phyloP scores from a whole-genome alignment of 75 land plant genomes.

The Adiantum capillusveneris region DNA sequence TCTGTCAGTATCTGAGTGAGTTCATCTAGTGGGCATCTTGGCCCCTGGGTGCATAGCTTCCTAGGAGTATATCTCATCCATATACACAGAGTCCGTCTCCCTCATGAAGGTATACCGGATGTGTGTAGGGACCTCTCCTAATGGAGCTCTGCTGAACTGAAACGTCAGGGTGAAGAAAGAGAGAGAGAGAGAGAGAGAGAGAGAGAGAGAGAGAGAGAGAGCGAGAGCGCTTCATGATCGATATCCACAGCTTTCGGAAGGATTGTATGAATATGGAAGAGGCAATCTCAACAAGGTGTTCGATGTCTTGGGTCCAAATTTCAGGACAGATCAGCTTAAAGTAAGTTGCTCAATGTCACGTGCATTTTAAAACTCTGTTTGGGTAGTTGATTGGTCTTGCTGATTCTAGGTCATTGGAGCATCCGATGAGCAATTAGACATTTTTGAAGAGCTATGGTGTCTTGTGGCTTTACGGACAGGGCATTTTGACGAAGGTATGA shows the following conservation, averaged over 20 bases:
- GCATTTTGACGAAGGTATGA: slow-evolving; percentile 35
- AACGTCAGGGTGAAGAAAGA: too few species aligned
- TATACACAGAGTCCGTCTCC: too few species aligned
- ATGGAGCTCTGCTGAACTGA: too few species aligned
- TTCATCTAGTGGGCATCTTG: too few species aligned
- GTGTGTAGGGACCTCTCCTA: too few species aligned
- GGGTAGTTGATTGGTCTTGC: neutral
- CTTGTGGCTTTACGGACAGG: slow-evolving; percentile 44
- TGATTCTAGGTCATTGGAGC: slow-evolving; percentile 79
- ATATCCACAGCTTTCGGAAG: slow-evolving; percentile 72
- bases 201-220: too few species aligned
- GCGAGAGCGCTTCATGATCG: neutral
- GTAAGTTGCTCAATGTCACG: slow-evolving; percentile 21
- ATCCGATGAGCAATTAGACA: slow-evolving; percentile 92
- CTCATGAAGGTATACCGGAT: too few species aligned
- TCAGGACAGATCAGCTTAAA: slow-evolving; percentile 49
- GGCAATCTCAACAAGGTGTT: slow-evolving; percentile 38
- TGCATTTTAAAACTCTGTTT: neutral
- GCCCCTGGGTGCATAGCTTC: neutral
- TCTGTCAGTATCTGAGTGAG: too few species aligned
- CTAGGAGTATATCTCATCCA: too few species aligned
- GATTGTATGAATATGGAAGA: slow-evolving; percentile 64
- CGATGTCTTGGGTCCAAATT: slow-evolving; percentile 51
- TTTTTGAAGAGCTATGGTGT: slow-evolving; percentile 76
- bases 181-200: too few species aligned